Conservation (phyloP, 2,329 filamentous ascomycete genomes). For the Aspergillus spinulosporus region DNA sequence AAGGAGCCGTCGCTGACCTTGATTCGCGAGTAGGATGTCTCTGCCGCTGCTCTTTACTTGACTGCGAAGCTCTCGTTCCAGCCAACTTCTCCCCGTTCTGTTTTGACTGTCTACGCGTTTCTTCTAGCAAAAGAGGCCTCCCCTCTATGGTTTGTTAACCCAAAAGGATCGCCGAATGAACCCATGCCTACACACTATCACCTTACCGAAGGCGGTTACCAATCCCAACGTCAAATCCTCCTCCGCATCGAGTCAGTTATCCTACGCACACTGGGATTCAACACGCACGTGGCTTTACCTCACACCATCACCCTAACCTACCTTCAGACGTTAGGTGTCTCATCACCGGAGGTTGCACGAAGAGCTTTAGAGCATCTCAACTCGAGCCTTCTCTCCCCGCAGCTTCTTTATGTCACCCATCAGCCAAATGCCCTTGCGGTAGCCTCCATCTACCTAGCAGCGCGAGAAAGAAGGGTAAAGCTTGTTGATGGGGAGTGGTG, state of each 20-base stretch:
- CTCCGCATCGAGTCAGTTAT: constrained; percentile 76
- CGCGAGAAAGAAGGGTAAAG: constrained; percentile 71
- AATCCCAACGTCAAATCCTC: constrained; percentile 62
- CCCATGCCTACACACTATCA: constrained; percentile 61
- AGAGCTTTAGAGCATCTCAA: constrained; percentile 79
- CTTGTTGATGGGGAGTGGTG: constrained; percentile 89
- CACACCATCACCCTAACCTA: constrained; percentile 89
- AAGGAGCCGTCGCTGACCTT: not conserved
- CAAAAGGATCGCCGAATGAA: constrained; percentile 27
- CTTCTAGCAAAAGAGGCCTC: constrained; percentile 64
- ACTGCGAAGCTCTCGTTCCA: constrained; percentile 77
- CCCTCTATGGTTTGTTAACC: constrained; percentile 49
- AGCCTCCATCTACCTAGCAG: constrained; percentile 86
- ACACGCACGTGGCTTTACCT: constrained; percentile 81
- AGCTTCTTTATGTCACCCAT: constrained; percentile 87
- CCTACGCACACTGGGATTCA: constrained; percentile 73
- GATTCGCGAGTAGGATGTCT: constrained; percentile 63
- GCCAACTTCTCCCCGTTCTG: constrained; percentile 73
- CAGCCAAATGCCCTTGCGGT: constrained; percentile 84
- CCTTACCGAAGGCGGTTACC: constrained; percentile 72
- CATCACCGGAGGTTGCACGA: constrained; percentile 59
- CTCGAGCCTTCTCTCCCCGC: constrained; percentile 78
- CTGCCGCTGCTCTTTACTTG: constrained; percentile 78
- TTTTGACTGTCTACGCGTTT: constrained; percentile 83
- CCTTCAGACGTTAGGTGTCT: constrained; percentile 80